Percentiles rank a stretch among this genome's conserved stretches.
phyloP scores from a whole-genome alignment of 441 rosid species.

The Bruguiera hainesii region DNA sequence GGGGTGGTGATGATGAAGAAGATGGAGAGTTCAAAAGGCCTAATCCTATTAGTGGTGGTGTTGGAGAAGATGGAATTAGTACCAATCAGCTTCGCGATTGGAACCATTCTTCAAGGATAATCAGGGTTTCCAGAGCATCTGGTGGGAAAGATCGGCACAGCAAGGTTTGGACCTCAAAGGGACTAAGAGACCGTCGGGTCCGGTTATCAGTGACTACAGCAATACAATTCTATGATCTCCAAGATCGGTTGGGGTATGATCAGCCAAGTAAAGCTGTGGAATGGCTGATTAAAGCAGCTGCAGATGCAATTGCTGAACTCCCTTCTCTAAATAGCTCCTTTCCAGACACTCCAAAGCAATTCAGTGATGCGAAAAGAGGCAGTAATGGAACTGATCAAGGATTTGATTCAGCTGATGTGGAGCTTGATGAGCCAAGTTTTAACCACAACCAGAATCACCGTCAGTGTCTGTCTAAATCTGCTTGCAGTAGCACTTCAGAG shows the following conservation, averaged over 20 bases:
- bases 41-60: conserved; percentile 25
- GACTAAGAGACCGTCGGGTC: conserved; percentile 82
- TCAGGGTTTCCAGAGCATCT: conserved; percentile 95
- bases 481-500: conserved; percentile 90
- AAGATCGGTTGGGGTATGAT: conserved; percentile 89
- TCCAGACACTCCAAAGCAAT: conserved; percentile 56
- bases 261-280: conserved; percentile 98
- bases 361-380: conserved; percentile 46
- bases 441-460: conserved; percentile 53
- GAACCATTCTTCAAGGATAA: conserved; percentile 73
- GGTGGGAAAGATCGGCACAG: conserved; percentile 99
- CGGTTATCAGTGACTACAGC: conserved; percentile 87
- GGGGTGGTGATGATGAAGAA: conserved; percentile 42
- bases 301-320: conserved; percentile 76
- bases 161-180: conserved; percentile 91
- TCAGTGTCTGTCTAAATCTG: conserved; percentile 67
- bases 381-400: conserved; percentile 43
- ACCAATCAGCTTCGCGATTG: conserved; percentile 50
- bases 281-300: conserved; percentile 86
- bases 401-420: conserved; percentile 50
- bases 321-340: conserved; percentile 69
- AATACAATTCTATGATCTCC: conserved; percentile 86
- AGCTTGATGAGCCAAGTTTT: conserved; percentile 39
- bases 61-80: conserved; percentile 8
- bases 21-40: conserved; percentile 50